Conservation (phyloP, 208 protist genomes). For the Wallacemonas sp. region DNA sequence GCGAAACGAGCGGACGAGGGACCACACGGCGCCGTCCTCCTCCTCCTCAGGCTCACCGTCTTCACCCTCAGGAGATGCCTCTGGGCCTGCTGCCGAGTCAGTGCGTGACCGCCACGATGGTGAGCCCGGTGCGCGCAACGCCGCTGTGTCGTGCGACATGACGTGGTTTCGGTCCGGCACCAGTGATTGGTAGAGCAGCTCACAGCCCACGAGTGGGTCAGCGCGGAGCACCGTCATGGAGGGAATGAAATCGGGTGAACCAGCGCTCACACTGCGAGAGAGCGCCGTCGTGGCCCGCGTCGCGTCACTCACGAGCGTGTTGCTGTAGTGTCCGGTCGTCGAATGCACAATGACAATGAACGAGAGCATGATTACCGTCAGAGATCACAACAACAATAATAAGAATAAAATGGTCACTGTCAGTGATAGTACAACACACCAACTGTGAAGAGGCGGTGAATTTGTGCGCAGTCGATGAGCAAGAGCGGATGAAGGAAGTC, state of each 20-base stretch:
- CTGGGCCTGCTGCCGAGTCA: too few species aligned
- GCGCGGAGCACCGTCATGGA: slow-evolving; percentile 63
- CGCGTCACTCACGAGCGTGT: slow-evolving; percentile 50
- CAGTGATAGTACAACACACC: too few species aligned
- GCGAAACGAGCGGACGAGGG: slow-evolving; percentile 3
- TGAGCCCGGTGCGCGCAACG: slow-evolving; percentile 8
- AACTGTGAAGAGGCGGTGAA: too few species aligned
- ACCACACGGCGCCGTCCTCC: background rate
- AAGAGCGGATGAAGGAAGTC: too few species aligned
- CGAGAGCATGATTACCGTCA: slow-evolving; percentile 24
- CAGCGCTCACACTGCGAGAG: slow-evolving; percentile 33
- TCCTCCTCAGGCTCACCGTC: background rate
- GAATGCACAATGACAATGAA: slow-evolving; percentile 78
- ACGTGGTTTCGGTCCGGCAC: slow-evolving; percentile 55
- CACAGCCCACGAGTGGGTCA: slow-evolving; percentile 49
- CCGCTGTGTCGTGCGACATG: slow-evolving; percentile 9
- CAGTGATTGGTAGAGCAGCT: slow-evolving; percentile 62
- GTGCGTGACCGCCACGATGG: slow-evolving; percentile 2
- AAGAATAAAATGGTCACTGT: too few species aligned
- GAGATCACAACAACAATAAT: slow-evolving; percentile 13
- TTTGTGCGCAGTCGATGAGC: too few species aligned
- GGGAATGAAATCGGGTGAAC: slow-evolving; percentile 64
- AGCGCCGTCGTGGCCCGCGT: slow-evolving; percentile 47
- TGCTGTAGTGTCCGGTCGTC: slow-evolving; percentile 35
- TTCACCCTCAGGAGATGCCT: too few species aligned